Evolutionary conservation across 257 asterid genomes (phyloP).

Genomic region (Solanum boliviense): DNA sequence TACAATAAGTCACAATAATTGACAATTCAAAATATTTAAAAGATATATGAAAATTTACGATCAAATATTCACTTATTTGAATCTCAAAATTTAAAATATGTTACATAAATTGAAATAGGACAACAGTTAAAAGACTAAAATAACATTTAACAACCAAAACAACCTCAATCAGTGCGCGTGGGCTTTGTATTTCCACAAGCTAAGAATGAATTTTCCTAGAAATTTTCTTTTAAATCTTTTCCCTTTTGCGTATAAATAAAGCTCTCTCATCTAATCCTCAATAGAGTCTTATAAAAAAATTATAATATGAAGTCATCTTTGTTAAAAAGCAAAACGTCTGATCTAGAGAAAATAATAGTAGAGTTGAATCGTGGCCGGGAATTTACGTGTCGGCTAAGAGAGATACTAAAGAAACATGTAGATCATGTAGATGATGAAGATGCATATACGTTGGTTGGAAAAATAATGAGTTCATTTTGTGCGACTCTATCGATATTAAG

Average conservation of each 20-base stretch:
- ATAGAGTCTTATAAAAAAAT: background rate
- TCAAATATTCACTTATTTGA: no score
- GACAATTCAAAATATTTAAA: no score
- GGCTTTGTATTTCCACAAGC: background rate
- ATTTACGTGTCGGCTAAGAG: slow-evolving; percentile 23
- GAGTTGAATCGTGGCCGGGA: slow-evolving; percentile 36
- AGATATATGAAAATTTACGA: no score
- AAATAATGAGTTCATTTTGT: slow-evolving; percentile 24
- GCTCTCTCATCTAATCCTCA: background rate
- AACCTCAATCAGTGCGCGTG: background rate
- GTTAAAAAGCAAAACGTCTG: background rate
- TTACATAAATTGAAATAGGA: fast-evolving
- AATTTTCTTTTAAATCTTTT: background rate
- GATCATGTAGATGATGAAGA: background rate
- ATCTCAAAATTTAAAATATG: no score
- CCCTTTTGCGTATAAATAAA: background rate
- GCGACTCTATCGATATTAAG: slow-evolving; percentile 22
- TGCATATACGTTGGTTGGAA: background rate
- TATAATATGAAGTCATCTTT: background rate
- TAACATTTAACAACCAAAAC: background rate
- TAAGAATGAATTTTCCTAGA: background rate
- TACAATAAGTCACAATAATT: no score
- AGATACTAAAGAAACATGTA: slow-evolving; percentile 7
- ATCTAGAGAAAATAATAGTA: slow-evolving; percentile 8
- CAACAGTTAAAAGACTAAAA: no score